A percentile compares a stretch with the other conserved stretches of the same genome.
These are phyloP conservation scores for Ilex paraguariensis DNA, from an alignment of 305 asterid genomes.

Conservation along the genomic window DNA sequence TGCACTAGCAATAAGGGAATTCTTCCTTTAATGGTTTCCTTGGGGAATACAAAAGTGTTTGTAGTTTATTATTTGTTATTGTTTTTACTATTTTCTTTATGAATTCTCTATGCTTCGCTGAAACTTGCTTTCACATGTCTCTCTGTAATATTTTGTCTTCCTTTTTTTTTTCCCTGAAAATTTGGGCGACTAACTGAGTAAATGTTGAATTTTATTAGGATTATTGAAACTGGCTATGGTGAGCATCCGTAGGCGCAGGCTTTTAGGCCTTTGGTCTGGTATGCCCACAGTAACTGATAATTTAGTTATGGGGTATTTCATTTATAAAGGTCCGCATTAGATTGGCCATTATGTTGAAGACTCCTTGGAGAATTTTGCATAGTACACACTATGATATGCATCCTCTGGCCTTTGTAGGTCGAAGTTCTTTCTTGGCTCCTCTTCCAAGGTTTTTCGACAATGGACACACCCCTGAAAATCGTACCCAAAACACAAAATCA, in stretches of 20 bases:
- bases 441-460: not conserved
- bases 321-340: not conserved
- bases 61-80: not conserved
- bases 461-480: not conserved
- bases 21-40: too few relatives aligned
- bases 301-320: not conserved
- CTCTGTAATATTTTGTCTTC: too few relatives aligned
- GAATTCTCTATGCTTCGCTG: not conserved
- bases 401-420: not conserved
- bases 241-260: constrained; percentile 91
- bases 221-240: constrained; percentile 48
- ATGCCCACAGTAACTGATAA: not conserved
- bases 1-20: too few relatives aligned
- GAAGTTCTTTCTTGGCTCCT: not conserved
- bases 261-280: constrained; percentile 37
- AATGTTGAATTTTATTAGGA: constrained; percentile 25
- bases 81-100: not conserved
- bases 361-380: not conserved
- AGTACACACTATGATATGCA: not conserved
- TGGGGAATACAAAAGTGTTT: too few relatives aligned
- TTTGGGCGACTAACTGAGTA: constrained; percentile 9
- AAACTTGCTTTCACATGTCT: too few relatives aligned
- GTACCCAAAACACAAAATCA: not conserved
- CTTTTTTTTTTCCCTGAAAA: not conserved
- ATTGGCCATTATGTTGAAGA: not conserved